Evolutionary conservation across 352 stramenopile species (phyloP).

Genomic region (Phytophthora boehmeriae): DNA sequence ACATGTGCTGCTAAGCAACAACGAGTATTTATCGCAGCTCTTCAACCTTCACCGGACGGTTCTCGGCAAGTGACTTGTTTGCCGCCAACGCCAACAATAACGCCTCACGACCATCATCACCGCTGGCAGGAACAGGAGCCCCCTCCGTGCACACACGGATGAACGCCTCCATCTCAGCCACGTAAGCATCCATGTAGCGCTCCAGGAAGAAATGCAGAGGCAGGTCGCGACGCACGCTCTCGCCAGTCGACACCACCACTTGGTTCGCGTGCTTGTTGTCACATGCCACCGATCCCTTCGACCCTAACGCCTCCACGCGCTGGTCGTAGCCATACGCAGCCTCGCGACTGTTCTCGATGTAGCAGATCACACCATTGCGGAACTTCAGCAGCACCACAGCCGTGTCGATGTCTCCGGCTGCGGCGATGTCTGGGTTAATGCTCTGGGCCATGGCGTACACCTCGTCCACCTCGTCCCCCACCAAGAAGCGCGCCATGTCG

Average conservation of each 20-base stretch:
- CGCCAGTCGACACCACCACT: constrained; percentile 57
- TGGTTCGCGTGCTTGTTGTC: constrained; percentile 95
- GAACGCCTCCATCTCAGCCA: constrained; percentile 76
- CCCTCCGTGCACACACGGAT: constrained; percentile 57
- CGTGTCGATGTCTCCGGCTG: constrained; percentile 91
- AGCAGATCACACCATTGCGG: constrained; percentile 88
- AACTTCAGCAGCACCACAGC: constrained; percentile 92
- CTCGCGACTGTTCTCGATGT: constrained; percentile 95
- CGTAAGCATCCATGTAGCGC: constrained; percentile 92
- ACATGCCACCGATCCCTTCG: constrained; percentile 88
- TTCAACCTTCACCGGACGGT: constrained; percentile 66
- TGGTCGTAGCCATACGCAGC: constrained; percentile 96
- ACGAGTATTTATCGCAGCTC: constrained; percentile 45
- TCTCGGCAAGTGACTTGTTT: constrained; percentile 71
- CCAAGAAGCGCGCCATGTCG: constrained; percentile 94
- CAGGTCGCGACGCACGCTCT: constrained; percentile 76
- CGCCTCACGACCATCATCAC: constrained; percentile 64
- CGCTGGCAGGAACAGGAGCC: constrained; percentile 52
- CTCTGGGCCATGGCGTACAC: constrained; percentile 72
- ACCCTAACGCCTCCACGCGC: constrained; percentile 92
- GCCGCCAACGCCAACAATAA: constrained; percentile 71
- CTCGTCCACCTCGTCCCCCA: constrained; percentile 70
- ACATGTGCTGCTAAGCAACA: constrained; percentile 14
- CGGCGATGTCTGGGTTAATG: constrained; percentile 61
- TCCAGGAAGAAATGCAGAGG: constrained; percentile 95